phyloP scores from a whole-genome alignment of 2,329 filamentous ascomycete species.

The Fusarium fujikuroi region DNA sequence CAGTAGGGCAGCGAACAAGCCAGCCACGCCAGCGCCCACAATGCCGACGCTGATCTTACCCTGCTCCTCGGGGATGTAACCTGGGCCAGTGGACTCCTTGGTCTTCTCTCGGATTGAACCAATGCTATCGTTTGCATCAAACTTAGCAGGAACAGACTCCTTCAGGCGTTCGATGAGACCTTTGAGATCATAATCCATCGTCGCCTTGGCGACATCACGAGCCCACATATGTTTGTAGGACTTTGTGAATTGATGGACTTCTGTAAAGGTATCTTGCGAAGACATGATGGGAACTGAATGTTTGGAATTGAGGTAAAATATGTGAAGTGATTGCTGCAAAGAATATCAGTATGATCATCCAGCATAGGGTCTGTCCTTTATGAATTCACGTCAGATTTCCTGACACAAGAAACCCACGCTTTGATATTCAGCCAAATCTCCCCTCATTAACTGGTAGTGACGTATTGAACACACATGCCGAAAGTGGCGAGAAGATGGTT shows the following conservation, averaged over 20 bases:
- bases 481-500: neutral
- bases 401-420: neutral
- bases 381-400: neutral
- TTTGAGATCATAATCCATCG: neutral
- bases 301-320: neutral
- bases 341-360: neutral
- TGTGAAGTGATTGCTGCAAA: neutral
- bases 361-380: neutral
- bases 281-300: neutral
- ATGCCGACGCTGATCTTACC: neutral
- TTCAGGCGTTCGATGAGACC: neutral
- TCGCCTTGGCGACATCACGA: neutral
- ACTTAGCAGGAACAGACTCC: neutral
- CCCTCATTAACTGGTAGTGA: neutral
- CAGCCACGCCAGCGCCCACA: neutral
- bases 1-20: neutral
- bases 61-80: neutral
- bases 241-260: neutral
- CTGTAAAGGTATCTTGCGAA: neutral
- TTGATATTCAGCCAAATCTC: rapidly evolving
- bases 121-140: rapidly evolving
- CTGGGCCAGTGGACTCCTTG: neutral
- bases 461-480: neutral
- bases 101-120: neutral
- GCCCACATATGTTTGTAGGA: neutral